Evolutionary conservation across 257 asterid species (phyloP).

Genomic region (Henckelia pumila): DNA sequence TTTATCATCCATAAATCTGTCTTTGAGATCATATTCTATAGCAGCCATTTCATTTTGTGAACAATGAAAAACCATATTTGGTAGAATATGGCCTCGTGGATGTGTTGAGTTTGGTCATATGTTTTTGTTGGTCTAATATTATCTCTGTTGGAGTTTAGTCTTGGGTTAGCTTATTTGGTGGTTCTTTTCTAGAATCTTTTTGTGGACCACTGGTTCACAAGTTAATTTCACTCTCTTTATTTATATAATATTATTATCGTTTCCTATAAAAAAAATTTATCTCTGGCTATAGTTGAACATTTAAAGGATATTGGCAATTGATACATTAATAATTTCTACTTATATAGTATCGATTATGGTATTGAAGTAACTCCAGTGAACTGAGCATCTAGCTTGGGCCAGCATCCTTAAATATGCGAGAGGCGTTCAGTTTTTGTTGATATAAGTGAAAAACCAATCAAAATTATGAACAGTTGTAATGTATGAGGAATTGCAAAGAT

Average conservation of each 20-base stretch:
- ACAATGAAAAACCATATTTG: neutral
- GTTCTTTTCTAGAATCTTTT: too few species aligned
- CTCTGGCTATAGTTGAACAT: neutral
- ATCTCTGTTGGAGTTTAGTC: too few species aligned
- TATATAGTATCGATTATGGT: neutral
- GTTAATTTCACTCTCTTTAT: too few species aligned
- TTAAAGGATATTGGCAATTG: neutral
- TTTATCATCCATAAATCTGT: slow-evolving; percentile 1
- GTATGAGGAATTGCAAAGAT: neutral
- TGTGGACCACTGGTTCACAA: too few species aligned
- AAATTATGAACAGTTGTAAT: neutral
- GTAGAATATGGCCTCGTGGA: neutral
- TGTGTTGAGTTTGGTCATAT: slow-evolving; percentile 1
- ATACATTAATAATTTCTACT: neutral
- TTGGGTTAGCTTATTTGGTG: too few species aligned
- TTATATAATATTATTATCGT: too few species aligned
- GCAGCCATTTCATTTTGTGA: neutral
- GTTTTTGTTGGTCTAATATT: slow-evolving; percentile 4
- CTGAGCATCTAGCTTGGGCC: neutral
- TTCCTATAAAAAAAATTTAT: too few species aligned
- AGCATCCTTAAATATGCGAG: neutral
- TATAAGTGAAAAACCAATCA: neutral
- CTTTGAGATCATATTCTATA: neutral
- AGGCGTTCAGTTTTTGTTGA: neutral
- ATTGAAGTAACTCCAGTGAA: neutral